A percentile compares a stretch with the other conserved stretches of the same genome.
Conservation (phyloP, 176 grass and related monocot species). For the Musa troglodytarum region DNA sequence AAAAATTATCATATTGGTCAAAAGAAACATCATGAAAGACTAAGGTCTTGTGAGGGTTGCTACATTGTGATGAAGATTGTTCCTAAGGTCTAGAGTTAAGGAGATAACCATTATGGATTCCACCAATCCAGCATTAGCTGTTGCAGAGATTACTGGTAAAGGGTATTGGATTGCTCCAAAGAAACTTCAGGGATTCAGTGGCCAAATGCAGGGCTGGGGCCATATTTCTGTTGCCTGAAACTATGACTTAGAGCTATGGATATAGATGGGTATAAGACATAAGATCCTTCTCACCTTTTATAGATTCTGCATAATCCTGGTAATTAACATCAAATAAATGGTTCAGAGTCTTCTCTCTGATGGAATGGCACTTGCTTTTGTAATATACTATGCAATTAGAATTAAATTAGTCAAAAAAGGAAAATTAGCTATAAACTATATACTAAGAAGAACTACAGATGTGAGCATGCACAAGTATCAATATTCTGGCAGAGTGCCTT, state of each 20-base stretch:
- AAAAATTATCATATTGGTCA: not conserved
- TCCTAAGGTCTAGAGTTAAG: too few species aligned
- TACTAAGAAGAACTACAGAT: too few species aligned
- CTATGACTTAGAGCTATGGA: not conserved
- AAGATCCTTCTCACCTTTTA: not conserved
- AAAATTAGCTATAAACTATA: too few species aligned
- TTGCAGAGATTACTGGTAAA: conserved; percentile 42
- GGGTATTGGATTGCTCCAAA: not conserved
- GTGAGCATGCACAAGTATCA: not conserved
- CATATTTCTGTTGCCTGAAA: not conserved
- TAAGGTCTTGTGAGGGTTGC: too few species aligned
- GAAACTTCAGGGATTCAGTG: not conserved
- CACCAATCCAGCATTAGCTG: conserved; percentile 8
- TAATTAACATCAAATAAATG: not conserved
- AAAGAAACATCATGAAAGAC: not conserved
- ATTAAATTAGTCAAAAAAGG: not conserved
- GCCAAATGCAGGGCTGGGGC: not conserved
- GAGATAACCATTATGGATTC: too few species aligned
- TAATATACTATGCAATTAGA: not conserved
- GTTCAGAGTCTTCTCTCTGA: not conserved
- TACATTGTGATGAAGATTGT: too few species aligned
- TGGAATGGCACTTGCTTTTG: not conserved
- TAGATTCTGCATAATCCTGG: not conserved
- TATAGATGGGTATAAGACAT: not conserved
- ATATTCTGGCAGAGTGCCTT: not conserved